phyloP scores from a whole-genome alignment of 2,329 filamentous ascomycete genomes.

The Colletotrichum spinosum region DNA sequence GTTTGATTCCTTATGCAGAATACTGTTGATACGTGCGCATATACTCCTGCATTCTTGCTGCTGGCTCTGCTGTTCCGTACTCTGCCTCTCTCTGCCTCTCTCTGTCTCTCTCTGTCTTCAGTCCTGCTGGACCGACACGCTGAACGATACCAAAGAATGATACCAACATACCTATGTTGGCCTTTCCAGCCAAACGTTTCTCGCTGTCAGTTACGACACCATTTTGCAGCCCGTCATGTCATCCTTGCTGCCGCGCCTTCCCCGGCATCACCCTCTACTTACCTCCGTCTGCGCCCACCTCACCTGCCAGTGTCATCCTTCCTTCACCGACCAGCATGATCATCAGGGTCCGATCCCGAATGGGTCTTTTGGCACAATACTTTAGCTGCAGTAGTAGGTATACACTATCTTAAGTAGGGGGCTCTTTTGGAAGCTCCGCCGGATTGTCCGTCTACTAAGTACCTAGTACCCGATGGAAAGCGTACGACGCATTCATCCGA shows the following conservation, averaged over 20 bases:
- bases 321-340: conserved; percentile 19
- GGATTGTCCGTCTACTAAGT: conserved; percentile 9
- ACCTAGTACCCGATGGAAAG: no score
- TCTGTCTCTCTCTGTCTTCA: no score
- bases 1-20: no score
- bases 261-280: conserved; percentile 18
- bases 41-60: no score
- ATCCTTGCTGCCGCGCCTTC: conserved; percentile 16
- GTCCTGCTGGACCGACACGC: not conserved
- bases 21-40: no score
- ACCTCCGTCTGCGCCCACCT: not conserved
- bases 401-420: no score
- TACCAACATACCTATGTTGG: not conserved
- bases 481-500: conserved; percentile 28
- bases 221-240: conserved; percentile 3
- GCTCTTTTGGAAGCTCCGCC: conserved; percentile 2
- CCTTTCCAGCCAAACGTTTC: conserved; percentile 1
- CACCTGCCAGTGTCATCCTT: conserved; percentile 6
- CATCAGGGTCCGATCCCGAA: conserved; percentile 33
- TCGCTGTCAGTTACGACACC: not conserved
- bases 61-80: no score
- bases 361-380: conserved; percentile 5
- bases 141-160: conserved; percentile 14
- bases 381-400: no score
- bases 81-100: no score